Base-by-base conservation (phyloP, 495 filamentous ascomycete genomes). In the Venustampulla echinocandica region DNA sequence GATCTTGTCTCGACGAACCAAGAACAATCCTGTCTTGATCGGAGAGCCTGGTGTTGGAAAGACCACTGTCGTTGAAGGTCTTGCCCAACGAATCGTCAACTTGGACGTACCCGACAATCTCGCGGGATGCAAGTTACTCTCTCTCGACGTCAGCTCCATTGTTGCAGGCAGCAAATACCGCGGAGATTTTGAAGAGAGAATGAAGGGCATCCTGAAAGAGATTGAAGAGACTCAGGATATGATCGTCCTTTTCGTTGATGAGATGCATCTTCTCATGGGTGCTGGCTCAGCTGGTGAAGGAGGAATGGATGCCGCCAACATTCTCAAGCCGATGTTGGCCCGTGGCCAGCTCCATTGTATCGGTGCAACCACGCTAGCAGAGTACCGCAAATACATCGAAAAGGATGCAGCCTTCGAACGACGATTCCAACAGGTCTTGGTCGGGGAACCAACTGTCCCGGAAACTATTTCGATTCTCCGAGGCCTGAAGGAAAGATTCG, bases 361-460 rank as follows among this genome's bases (percentile, higher is more conserved):
- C 50, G 92, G 92, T 61, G 92, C 92, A 1, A 98, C 92, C 0
- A 98, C 92, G 1, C 71, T 98, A 40, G 77, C 79, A 48, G 92
- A 98, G 64, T 98, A 97, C 68, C 80, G 92, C 55, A 98, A 98
- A 66, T 96, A 98, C 64, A 96, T 98, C 47, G 93, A 98, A 64
- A 98, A 98, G 65, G 92, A 98, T 55, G 83, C 85, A 35, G 92
- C 92, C 37, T 97, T 98, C 61, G 92, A 97, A 63, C 88, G 93
- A 58, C 85, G 92, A 61, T 98, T 98, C 73, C 92, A 98, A 64
- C 92, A 97, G 63, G 90, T 98, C 23, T 65, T 97, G 24, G 88
- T 96, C 59, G 94, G 93, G 61, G 92, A 98, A 61, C 92, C 92
- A 1, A 67, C 79, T 4, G 79, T 96, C 33, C 64, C 80, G 0